phyloP scores from a whole-genome alignment of 2,329 filamentous ascomycete species.

The Fusarium sp. region DNA sequence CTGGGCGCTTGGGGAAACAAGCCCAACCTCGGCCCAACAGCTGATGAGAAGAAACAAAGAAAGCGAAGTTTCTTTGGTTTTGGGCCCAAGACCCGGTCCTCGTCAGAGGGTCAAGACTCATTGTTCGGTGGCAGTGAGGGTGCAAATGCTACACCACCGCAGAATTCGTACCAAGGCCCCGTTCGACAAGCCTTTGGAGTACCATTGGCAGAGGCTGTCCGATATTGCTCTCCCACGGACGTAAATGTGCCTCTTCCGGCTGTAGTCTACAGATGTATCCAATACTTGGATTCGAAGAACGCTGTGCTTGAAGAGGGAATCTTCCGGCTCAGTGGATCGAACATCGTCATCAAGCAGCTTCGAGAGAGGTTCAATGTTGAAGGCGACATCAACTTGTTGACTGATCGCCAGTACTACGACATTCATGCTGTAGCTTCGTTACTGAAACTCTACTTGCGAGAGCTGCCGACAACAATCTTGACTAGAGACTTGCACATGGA shows the following conservation, averaged over 20 bases:
- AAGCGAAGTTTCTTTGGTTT: conserved; percentile 86
- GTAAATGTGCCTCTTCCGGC: conserved; percentile 85
- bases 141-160: conserved; percentile 61
- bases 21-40: conserved; percentile 64
- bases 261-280: conserved; percentile 94
- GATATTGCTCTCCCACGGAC: conserved; percentile 81
- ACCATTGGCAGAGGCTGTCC: conserved; percentile 87
- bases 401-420: conserved; percentile 89
- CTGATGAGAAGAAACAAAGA: conserved; percentile 83
- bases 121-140: conserved; percentile 66
- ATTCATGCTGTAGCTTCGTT: conserved; percentile 96
- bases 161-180: conserved; percentile 65
- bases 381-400: conserved; percentile 89
- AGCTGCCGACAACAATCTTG: conserved; percentile 91
- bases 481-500: conserved; percentile 92
- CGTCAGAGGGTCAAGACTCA: conserved; percentile 71
- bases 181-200: conserved; percentile 86
- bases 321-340: conserved; percentile 97
- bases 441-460: conserved; percentile 92
- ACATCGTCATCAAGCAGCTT: conserved; percentile 90
- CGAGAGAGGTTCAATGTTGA: conserved; percentile 95
- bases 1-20: conserved; percentile 89
- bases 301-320: conserved; percentile 93
- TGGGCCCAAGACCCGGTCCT: conserved; percentile 72
- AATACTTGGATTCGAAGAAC: conserved; percentile 88